Evolutionary conservation across 805 yeast species (phyloP), one percentile per base, ranked within the genome.

Genomic region (Zygosaccharomyces siamensis): DNA sequence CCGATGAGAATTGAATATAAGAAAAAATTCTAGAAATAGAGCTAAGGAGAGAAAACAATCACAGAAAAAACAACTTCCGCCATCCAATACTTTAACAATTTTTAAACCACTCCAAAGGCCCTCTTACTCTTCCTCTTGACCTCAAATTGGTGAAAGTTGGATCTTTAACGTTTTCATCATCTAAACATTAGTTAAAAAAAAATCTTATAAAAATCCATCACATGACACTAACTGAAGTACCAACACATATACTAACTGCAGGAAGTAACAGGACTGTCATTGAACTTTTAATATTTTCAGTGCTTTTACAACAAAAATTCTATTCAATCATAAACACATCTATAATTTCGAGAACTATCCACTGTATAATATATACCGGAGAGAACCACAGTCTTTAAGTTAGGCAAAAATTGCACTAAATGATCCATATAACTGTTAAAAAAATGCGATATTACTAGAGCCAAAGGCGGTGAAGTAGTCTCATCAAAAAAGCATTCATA

Each of bases 391-490:
- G 59, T 49, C 16, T 55, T 55, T 24, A 77, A 44, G 0, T 51
- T 50, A 1, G 78, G 78, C 23, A 75, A 51, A 7, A 55, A 50
- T 3, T 47, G 49, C 1, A 63, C 64, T 2, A 76, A 43, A 35
- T 62, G 60, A 12, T 67, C 63, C 48, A 75, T 72, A 55, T 75
- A 75, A 0, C 68, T 72, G 43, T 62, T 59, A 55, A 76, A 66
- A 55, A 79, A 79, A 56, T 79, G 84, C 0, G 77, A 64, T 2
- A 74, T 60, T 35, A 75, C 74, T 16, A 63, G 65, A 0, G 68
- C 64, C 30, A 78, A 53, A 0, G 75, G 71, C 7, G 62, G 61
- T 50, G 73, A 79, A 5, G 71, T 71, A 31, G 71, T 61, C 47
- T 72, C 72, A 48, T 77, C 73, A 57, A 74, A 76, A 21, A 60